Conservation (phyloP, 768 basidiomycete genomes). For the Paxillus rubicundulus region DNA sequence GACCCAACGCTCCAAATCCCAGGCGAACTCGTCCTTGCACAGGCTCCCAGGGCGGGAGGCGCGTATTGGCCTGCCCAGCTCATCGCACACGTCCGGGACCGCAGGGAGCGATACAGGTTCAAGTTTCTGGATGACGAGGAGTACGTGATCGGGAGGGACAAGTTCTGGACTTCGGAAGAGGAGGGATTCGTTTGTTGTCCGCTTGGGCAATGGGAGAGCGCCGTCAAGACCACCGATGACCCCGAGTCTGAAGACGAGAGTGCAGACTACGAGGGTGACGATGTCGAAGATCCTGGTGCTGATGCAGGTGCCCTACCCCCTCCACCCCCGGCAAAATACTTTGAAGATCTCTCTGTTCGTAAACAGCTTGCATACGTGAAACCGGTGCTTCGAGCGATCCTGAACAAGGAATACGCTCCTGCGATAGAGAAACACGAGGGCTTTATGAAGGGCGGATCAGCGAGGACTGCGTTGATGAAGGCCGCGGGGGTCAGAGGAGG, state of each 20-base stretch:
- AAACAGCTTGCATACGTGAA: conserved; percentile 67
- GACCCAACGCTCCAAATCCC: conserved; percentile 57
- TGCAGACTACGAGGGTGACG: conserved; percentile 30
- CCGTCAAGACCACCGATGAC: conserved; percentile 27
- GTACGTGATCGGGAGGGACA: conserved; percentile 41
- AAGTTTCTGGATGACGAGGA: conserved; percentile 56
- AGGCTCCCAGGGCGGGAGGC: conserved; percentile 27
- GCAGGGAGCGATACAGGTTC: conserved; percentile 50
- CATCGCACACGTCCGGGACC: conserved; percentile 42
- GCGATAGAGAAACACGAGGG: conserved; percentile 44
- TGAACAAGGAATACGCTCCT: conserved; percentile 56
- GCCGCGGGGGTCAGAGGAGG: conserved; percentile 37
- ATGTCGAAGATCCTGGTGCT: conserved; percentile 21
- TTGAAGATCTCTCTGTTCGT: conserved; percentile 47
- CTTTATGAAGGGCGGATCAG: conserved; percentile 59
- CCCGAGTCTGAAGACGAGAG: conserved; percentile 17
- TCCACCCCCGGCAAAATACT: conserved; percentile 46
- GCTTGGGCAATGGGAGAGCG: conserved; percentile 57
- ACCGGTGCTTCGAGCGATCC: conserved; percentile 56
- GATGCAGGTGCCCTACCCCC: conserved; percentile 23
- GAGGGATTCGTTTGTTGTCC: conserved; percentile 62
- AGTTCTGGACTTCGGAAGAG: conserved; percentile 59
- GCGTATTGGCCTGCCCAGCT: conserved; percentile 70
- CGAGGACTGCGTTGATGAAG: conserved; percentile 35
- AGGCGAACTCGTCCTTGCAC: conserved; percentile 64